Base-by-base conservation (phyloP, 495 filamentous ascomycete species). In the Penicillium steckii region DNA sequence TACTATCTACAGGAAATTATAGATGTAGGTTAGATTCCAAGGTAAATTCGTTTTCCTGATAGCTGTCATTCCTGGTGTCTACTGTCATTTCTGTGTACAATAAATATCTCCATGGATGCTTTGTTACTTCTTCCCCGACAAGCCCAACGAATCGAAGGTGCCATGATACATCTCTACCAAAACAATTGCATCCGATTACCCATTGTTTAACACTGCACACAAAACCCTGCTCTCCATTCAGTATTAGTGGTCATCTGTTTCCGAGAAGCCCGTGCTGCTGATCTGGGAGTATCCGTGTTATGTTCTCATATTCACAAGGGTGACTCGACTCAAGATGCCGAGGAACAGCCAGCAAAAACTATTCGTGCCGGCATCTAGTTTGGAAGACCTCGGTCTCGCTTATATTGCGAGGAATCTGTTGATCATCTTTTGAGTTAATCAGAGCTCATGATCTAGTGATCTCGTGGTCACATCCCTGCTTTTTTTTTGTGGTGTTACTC, bases 271-370 rank as follows among this genome's bases (percentile, higher is more conserved):
- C 38, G 38, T 41, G 38, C 38, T 19, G 21, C 9, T 41, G 38
- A 41, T 12, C 38, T 41, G 38, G 38, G 38, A 22, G 38, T 23
- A 41, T 41, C 10, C 23, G 17, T 32, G 22, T 18, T 37, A 19
- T 42, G 44, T 52, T 61, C 61, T 18, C 18, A 19, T 42, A 40
- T 52, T 61, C 61, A 59, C 59, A 47, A 52, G 55, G 52, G 40
- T 55, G 33, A 46, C 33, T 47, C 53, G 33, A 46, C 33, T 47
- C 53, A 45, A 50, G 26, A 54, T 59, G 55, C 58, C 59, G 55
- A 57, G 59, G 59, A 48, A 64, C 51, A 52, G 33, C 30, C 30
- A 12, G 37, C 40, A 17, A 29, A 17, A 46, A 51, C 24, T 33
- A 37, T 38, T 25, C 35, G n/a, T n/a, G 23, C 19, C 48, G 33